Percentiles rank a stretch among this genome's conserved stretches.
These are phyloP conservation scores for Coniochaeta ligniaria DNA, from an alignment of 2,329 filamentous ascomycete genomes.

Conservation along the genomic window DNA sequence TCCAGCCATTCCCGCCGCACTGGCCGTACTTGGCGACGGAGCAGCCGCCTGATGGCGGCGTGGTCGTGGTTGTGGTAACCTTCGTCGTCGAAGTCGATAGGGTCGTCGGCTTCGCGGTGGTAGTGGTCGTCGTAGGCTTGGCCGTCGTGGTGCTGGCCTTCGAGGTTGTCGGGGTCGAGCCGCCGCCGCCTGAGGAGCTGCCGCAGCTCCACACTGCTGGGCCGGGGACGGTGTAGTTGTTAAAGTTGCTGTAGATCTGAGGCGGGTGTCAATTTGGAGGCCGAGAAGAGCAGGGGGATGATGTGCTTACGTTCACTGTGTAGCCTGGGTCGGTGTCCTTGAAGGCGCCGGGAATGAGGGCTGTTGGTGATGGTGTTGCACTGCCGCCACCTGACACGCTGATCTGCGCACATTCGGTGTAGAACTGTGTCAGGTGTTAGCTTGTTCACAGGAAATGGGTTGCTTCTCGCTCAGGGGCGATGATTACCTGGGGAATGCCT, in stretches of 20 bases:
- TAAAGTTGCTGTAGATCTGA: slow-evolving; percentile 12
- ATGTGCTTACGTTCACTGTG: slow-evolving; percentile 27
- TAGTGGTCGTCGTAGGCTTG: not conserved
- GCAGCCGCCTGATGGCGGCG: slow-evolving; percentile 4
- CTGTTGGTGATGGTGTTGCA: slow-evolving; percentile 17
- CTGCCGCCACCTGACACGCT: slow-evolving; percentile 29
- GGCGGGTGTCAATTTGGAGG: not conserved
- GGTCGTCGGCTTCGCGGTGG: not conserved
- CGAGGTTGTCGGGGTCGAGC: not conserved
- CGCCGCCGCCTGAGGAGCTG: not conserved
- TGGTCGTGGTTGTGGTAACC: not conserved
- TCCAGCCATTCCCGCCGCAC: slow-evolving; percentile 27
- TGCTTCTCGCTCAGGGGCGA: not conserved
- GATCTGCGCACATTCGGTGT: slow-evolving; percentile 35
- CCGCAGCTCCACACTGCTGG: slow-evolving; percentile 1
- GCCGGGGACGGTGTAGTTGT: slow-evolving; percentile 10
- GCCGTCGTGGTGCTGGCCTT: not conserved
- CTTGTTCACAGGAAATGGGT: not conserved
- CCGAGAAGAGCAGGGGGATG: not conserved
- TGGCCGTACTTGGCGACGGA: slow-evolving; percentile 22
- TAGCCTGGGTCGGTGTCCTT: slow-evolving; percentile 31
- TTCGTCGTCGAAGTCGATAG: not conserved
- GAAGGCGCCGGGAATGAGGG: slow-evolving; percentile 29
- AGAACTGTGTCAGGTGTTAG: slow-evolving; percentile 25
- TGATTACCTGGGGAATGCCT: slow-evolving; percentile 27